These are phyloP conservation scores for Pseudozyma sp. DNA, from an alignment of 1,284 basidiomycete species.

Conservation along the genomic window DNA sequence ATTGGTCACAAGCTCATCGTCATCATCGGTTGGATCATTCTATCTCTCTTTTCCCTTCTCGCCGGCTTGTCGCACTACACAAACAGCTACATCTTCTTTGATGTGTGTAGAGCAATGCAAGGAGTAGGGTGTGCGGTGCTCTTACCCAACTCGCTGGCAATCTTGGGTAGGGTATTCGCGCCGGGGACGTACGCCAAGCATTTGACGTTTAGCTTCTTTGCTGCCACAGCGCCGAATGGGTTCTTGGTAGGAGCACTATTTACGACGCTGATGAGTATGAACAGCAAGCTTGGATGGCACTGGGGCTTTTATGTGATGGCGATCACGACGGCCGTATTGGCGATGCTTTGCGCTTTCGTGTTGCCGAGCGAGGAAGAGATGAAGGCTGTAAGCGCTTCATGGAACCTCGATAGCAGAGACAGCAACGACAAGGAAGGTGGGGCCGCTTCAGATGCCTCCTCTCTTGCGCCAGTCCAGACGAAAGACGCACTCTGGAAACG, in stretches of 20 bases:
- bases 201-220: constrained; percentile 51
- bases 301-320: constrained; percentile 56
- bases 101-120: constrained; percentile 56
- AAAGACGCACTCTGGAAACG: constrained; percentile 21
- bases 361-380: constrained; percentile 49
- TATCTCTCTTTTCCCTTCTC: constrained; percentile 40
- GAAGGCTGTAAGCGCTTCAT: constrained; percentile 26
- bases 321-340: constrained; percentile 34
- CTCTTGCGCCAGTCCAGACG: background rate
- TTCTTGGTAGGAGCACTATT: constrained; percentile 56
- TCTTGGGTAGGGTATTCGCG: constrained; percentile 50
- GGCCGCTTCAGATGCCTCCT: background rate
- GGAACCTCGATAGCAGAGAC: constrained; percentile 13
- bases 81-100: constrained; percentile 51
- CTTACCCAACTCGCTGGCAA: constrained; percentile 54
- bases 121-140: constrained; percentile 54
- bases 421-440: constrained; percentile 7
- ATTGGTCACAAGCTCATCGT: constrained; percentile 50
- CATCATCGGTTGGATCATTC: constrained; percentile 46
- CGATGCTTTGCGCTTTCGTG: constrained; percentile 21
- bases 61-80: constrained; percentile 51
- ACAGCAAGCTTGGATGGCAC: constrained; percentile 34
- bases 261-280: constrained; percentile 32
- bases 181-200: constrained; percentile 42
- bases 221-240: constrained; percentile 55